These are phyloP conservation scores for Hyphopichia buzzinii DNA, from an alignment of 1,139 yeast species.

Conservation along the genomic window DNA sequence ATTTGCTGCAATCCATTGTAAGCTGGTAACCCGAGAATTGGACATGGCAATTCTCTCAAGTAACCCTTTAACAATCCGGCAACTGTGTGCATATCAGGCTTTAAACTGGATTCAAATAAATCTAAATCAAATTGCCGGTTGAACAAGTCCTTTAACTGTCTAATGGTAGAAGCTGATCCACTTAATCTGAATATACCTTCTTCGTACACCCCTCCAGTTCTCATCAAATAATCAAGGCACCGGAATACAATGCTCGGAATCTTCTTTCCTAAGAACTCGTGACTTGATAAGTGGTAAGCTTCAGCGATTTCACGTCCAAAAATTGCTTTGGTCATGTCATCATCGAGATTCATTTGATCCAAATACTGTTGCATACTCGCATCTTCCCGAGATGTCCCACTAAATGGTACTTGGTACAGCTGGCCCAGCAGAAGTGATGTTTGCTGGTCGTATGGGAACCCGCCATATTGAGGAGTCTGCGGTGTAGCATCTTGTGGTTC, in stretches of 20 bases:
- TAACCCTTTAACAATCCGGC: slow-evolving; percentile 77
- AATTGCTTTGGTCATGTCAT: slow-evolving; percentile 35
- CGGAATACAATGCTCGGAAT: slow-evolving; percentile 80
- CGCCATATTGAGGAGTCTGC: slow-evolving; percentile 2
- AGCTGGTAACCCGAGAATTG: slow-evolving; percentile 55
- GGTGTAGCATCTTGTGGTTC: slow-evolving; percentile 2
- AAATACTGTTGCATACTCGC: slow-evolving; percentile 35
- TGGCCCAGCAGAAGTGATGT: slow-evolving; percentile 1
- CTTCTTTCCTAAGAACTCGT: slow-evolving; percentile 37
- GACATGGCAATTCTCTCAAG: slow-evolving; percentile 66
- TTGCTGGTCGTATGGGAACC: not conserved
- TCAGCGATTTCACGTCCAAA: slow-evolving; percentile 67
- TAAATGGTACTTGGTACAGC: slow-evolving; percentile 6
- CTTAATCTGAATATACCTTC: slow-evolving; percentile 91
- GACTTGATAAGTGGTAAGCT: slow-evolving; percentile 52
- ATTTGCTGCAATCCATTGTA: slow-evolving; percentile 35
- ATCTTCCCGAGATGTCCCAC: slow-evolving; percentile 7
- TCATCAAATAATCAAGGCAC: slow-evolving; percentile 68
- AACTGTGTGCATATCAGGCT: slow-evolving; percentile 70
- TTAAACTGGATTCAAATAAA: slow-evolving; percentile 41
- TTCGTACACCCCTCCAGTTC: slow-evolving; percentile 71
- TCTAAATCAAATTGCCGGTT: slow-evolving; percentile 67
- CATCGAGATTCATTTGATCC: slow-evolving; percentile 40
- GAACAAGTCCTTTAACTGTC: slow-evolving; percentile 69
- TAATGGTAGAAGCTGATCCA: slow-evolving; percentile 82